Percentiles rank a stretch among this genome's conserved stretches.
Conservation (phyloP, 192 early-diverging fungal genomes). For the Thoreauomyces humboldtii region DNA sequence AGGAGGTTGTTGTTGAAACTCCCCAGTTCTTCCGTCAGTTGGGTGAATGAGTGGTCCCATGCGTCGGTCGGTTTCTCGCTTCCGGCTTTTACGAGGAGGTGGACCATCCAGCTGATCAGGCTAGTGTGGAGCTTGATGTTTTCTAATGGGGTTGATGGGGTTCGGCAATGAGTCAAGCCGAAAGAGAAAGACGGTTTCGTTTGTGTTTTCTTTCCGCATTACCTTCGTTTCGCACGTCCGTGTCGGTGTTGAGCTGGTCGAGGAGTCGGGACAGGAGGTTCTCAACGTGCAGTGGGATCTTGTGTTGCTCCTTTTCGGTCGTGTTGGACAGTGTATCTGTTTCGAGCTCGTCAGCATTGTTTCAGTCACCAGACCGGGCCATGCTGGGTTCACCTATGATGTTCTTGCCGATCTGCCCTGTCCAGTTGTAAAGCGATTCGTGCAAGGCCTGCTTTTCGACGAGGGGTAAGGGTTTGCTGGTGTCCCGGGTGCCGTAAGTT, state of each 20-base stretch:
- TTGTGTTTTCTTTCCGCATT: neutral
- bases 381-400: constrained; percentile 35
- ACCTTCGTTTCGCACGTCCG: constrained; percentile 52
- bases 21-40: constrained; percentile 40
- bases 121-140: constrained; percentile 56
- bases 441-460: constrained; percentile 39
- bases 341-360: neutral
- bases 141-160: constrained; percentile 27
- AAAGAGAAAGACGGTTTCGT: neutral
- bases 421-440: constrained; percentile 47
- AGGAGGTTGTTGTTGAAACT: constrained; percentile 47
- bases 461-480: constrained; percentile 39
- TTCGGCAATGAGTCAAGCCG: neutral
- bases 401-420: constrained; percentile 39
- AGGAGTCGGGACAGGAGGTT: constrained; percentile 45
- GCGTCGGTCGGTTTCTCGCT: constrained; percentile 37
- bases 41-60: constrained; percentile 49
- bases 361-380: neutral
- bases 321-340: constrained; percentile 50
- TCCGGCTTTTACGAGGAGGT: constrained; percentile 46
- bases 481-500: constrained; percentile 42
- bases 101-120: constrained; percentile 55
- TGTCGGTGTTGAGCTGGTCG: constrained; percentile 59
- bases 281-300: constrained; percentile 54
- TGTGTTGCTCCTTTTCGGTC: constrained; percentile 55